Base-by-base conservation (phyloP, 1,139 yeast species). In the Sugiyamaella japonica region DNA sequence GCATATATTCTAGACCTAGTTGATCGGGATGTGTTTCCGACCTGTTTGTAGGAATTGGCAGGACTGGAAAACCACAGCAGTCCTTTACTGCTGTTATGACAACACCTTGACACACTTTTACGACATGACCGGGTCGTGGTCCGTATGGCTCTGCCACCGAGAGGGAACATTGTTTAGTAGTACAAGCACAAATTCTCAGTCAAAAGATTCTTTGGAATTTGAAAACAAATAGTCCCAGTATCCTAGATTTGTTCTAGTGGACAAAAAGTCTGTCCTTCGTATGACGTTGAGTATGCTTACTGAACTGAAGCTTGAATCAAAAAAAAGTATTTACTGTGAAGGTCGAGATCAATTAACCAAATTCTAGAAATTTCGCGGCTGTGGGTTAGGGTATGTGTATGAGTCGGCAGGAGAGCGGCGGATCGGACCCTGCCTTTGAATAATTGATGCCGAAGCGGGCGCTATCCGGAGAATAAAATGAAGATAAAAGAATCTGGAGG, bases 361-460 rank as follows among this genome's bases (percentile, higher is more conserved):
- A 36, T 45, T 45, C 49, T 45, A 45, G 49, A 45, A 45, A 45
- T 45, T 45, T 45, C 49, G 41, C 42, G 13, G 7, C n/a, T 16
- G 41, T 36, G 49, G 49, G 49, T 45, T 45, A 20, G 49, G 49
- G 49, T 13, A 23, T 16, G 3, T n/a, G 28, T 20, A 20, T 20
- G 25, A 20, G 41, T 23, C 41, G 25, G 7, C 2, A 16, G 9
- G n/a, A 6, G 41, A 16, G 41, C 28, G 41, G 41, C 41, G 23
- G 17, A 37, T 5, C 5, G 13, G 38, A 12, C 38, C 38, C 16
- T n/a, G 38, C 16, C 8, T 34, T 10, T n/a, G 36, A n/a, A n/a
- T n/a, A n/a, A n/a, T n/a, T n/a, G n/a, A n/a, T n/a, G n/a, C n/a
- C n/a, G n/a, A n/a, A n/a, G n/a, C 41, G 41, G 41, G 25, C 25